phyloP scores from a whole-genome alignment of 2,329 filamentous ascomycete species.

The Paecilomyces sp. region DNA sequence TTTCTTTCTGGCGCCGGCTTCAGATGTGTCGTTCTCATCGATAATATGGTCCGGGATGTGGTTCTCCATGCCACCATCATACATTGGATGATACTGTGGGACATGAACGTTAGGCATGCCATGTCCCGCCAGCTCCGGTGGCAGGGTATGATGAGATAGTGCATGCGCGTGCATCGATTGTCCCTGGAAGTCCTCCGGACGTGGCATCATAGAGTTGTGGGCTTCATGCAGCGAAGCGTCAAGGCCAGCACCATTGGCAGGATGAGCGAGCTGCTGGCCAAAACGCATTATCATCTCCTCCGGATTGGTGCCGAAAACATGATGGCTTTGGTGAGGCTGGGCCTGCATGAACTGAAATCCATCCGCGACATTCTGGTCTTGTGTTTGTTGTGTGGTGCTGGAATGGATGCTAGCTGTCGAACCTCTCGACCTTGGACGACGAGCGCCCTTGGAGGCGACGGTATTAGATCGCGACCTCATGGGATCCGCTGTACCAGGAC shows the following conservation, averaged over 20 bases:
- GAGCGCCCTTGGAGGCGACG: slow-evolving; percentile 30
- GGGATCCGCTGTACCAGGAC: slow-evolving; percentile 34
- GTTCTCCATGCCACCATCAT: slow-evolving; percentile 36
- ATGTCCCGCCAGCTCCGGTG: slow-evolving; percentile 26
- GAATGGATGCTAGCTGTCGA: slow-evolving; percentile 43
- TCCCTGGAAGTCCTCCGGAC: slow-evolving; percentile 29
- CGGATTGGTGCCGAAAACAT: slow-evolving; percentile 31
- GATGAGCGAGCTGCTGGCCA: slow-evolving; percentile 35
- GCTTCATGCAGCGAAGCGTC: slow-evolving; percentile 31
- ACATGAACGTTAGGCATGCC: slow-evolving; percentile 24
- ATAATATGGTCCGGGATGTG: slow-evolving; percentile 32
- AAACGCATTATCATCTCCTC: slow-evolving; percentile 41
- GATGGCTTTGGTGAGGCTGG: slow-evolving; percentile 25
- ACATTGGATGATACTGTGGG: slow-evolving; percentile 32
- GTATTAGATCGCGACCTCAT: slow-evolving; percentile 35
- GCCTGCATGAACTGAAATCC: slow-evolving; percentile 33
- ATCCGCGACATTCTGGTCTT: slow-evolving; percentile 34
- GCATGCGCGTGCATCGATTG: slow-evolving; percentile 28
- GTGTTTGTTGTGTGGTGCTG: slow-evolving; percentile 37
- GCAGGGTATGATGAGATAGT: slow-evolving; percentile 28
- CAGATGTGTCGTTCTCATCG: slow-evolving; percentile 37
- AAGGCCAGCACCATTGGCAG: slow-evolving; percentile 25
- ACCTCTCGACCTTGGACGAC: slow-evolving; percentile 38
- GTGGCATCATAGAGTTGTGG: slow-evolving; percentile 26
- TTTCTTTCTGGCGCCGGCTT: slow-evolving; percentile 37